phyloP scores from a whole-genome alignment of 257 asterid genomes.

The Petunia axillaris region DNA sequence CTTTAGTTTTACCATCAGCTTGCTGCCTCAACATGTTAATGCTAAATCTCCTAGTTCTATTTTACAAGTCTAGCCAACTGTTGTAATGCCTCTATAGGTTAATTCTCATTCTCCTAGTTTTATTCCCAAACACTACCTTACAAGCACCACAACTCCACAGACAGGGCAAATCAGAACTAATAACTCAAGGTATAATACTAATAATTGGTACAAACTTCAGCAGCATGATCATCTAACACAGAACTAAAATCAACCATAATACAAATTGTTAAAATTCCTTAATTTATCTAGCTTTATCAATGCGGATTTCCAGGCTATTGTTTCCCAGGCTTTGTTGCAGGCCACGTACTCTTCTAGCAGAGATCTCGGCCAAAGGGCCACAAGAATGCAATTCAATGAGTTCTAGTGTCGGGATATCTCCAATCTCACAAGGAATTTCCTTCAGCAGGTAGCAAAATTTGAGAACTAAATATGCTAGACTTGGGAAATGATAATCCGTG shows the following conservation, averaged over 20 bases:
- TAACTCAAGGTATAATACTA: background rate
- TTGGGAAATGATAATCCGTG: slow-evolving; percentile 26
- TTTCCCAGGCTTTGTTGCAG: slow-evolving; percentile 38
- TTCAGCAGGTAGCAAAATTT: slow-evolving; percentile 24
- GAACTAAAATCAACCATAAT: background rate
- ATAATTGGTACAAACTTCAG: background rate
- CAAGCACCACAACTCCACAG: background rate
- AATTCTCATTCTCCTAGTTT: slow-evolving; percentile 13
- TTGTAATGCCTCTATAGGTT: background rate
- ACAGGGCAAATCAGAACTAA: background rate
- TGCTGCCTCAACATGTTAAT: slow-evolving; percentile 2
- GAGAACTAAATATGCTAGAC: slow-evolving; percentile 30
- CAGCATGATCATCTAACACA: background rate
- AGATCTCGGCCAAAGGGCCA: slow-evolving; percentile 26
- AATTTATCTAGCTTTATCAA: slow-evolving; percentile 32
- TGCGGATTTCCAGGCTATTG: slow-evolving; percentile 27
- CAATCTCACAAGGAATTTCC: slow-evolving; percentile 36
- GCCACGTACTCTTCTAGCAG: slow-evolving; percentile 35
- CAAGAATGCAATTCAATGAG: slow-evolving; percentile 33
- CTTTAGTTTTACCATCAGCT: background rate
- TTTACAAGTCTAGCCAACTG: background rate
- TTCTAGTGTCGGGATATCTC: slow-evolving; percentile 35
- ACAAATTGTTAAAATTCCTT: slow-evolving; percentile 36
- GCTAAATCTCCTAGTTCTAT: background rate
- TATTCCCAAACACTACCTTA: background rate